Conservation (phyloP, 163 green algal genomes). For the Scenedesmus sp. region DNA sequence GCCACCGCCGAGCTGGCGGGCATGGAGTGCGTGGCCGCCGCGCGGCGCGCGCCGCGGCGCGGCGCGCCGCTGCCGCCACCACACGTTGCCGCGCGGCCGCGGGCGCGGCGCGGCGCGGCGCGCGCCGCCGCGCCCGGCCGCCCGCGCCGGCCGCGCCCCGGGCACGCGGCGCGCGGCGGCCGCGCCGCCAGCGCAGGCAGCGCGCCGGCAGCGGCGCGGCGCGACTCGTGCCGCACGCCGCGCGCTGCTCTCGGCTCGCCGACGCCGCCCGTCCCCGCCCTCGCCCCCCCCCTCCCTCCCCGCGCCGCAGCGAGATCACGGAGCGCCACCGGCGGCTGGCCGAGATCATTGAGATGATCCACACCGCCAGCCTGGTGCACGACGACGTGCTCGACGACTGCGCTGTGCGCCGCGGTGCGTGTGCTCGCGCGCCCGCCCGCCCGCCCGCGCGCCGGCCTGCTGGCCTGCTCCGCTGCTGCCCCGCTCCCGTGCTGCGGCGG, state of each 20-base stretch:
- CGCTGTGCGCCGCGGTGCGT: slow-evolving; percentile 79
- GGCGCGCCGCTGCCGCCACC: background rate
- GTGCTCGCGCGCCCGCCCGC: background rate
- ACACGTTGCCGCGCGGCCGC: too few species aligned
- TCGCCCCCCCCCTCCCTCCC: background rate
- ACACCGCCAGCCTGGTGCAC: slow-evolving; percentile 98
- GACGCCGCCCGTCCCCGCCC: too few species aligned
- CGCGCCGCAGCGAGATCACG: slow-evolving; percentile 31
- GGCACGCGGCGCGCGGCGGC: too few species aligned
- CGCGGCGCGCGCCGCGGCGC: too few species aligned
- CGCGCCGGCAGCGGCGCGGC: too few species aligned
- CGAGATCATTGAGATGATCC: slow-evolving; percentile 99
- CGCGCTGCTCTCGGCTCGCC: background rate
- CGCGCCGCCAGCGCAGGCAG: too few species aligned
- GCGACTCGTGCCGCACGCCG: background rate
- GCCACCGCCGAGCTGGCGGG: slow-evolving; percentile 77
- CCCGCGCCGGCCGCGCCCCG: too few species aligned
- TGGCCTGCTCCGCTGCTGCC: too few species aligned
- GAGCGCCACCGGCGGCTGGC: slow-evolving; percentile 88
- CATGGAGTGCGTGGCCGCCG: slow-evolving; percentile 58
- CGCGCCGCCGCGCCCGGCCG: too few species aligned
- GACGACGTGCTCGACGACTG: slow-evolving; percentile 99
- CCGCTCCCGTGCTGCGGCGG: too few species aligned
- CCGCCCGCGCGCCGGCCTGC: background rate
- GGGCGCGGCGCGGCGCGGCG: too few species aligned